Conservation (phyloP, 352 stramenopile species). For the Sclerospora graminicola region DNA sequence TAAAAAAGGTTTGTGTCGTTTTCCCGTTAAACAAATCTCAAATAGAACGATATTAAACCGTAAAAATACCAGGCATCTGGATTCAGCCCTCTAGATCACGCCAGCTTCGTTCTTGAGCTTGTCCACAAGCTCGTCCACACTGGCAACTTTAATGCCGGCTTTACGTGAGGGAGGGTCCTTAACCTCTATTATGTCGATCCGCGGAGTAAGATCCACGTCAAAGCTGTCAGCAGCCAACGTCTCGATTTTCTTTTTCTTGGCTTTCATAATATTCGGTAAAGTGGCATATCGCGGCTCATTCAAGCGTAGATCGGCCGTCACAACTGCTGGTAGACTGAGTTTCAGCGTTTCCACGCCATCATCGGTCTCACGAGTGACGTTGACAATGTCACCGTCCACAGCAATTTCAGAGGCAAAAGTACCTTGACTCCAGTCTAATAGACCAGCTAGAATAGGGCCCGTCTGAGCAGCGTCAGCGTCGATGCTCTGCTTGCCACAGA, state of each 20-base stretch:
- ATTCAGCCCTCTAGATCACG: conserved; percentile 77
- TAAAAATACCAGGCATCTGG: too few species aligned
- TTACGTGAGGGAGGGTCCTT: conserved; percentile 89
- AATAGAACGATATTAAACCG: too few species aligned
- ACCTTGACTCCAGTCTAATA: conserved; percentile 95
- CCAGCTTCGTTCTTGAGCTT: conserved; percentile 95
- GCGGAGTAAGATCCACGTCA: conserved; percentile 58
- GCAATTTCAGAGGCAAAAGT: conserved; percentile 94
- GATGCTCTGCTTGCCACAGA: conserved; percentile 97
- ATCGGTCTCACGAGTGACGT: conserved; percentile 94
- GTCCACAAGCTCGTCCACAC: conserved; percentile 91
- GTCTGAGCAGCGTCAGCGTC: conserved; percentile 81
- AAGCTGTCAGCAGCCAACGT: conserved; percentile 60
- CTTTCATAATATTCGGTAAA: conserved; percentile 99
- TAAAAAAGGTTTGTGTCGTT: too few species aligned
- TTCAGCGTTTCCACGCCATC: conserved; percentile 85
- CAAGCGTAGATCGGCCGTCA: conserved; percentile 96
- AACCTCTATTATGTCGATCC: conserved; percentile 75
- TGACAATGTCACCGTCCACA: conserved; percentile 47
- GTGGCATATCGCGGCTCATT: conserved; percentile 99
- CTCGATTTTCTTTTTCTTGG: conserved; percentile 90
- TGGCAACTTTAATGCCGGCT: conserved; percentile 92
- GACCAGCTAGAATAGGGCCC: conserved; percentile 91
- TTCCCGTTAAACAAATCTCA: too few species aligned
- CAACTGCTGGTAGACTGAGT: conserved; percentile 88